These are phyloP conservation scores for Athelia sp. DNA, from an alignment of 1,284 basidiomycete species.

Conservation along the genomic window DNA sequence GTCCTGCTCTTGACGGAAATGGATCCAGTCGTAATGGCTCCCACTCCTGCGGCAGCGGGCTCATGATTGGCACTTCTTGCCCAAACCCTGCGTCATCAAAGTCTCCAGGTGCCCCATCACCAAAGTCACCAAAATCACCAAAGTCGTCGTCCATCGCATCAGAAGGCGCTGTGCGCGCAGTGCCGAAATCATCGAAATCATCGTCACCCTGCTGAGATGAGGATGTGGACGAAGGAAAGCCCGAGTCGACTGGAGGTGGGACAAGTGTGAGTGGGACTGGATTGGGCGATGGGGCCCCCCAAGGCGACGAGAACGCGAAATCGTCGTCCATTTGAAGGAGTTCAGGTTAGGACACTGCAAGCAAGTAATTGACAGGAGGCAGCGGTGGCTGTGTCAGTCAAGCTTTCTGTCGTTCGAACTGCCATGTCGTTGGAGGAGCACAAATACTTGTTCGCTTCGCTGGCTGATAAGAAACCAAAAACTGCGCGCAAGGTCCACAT, in stretches of 20 bases:
- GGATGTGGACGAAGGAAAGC: slow-evolving; percentile 9
- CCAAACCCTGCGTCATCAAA: slow-evolving; percentile 41
- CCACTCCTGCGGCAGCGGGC: slow-evolving; percentile 47
- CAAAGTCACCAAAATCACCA: slow-evolving; percentile 86
- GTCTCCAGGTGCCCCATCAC: slow-evolving; percentile 42
- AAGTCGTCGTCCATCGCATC: slow-evolving; percentile 64
- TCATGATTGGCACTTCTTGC: slow-evolving; percentile 34
- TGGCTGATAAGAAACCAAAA: slow-evolving; percentile 58
- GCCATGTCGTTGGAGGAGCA: neutral
- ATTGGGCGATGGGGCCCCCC: slow-evolving; percentile 41
- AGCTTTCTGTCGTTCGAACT: neutral
- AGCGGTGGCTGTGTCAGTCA: neutral
- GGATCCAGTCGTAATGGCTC: slow-evolving; percentile 62
- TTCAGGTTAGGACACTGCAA: neutral
- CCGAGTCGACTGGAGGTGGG: slow-evolving; percentile 15
- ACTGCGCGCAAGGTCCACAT: slow-evolving; percentile 51
- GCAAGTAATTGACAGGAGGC: too few relatives aligned
- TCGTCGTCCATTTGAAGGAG: slow-evolving; percentile 59
- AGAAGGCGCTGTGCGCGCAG: slow-evolving; percentile 23
- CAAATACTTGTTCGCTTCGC: slow-evolving; percentile 33
- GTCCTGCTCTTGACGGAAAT: slow-evolving; percentile 47
- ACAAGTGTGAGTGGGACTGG: slow-evolving; percentile 15
- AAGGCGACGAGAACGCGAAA: slow-evolving; percentile 64
- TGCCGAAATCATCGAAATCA: slow-evolving; percentile 50
- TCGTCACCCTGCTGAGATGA: slow-evolving; percentile 34